These are phyloP conservation scores for Globisporangium lucens DNA, from an alignment of 352 stramenopile genomes.

Conservation along the genomic window DNA sequence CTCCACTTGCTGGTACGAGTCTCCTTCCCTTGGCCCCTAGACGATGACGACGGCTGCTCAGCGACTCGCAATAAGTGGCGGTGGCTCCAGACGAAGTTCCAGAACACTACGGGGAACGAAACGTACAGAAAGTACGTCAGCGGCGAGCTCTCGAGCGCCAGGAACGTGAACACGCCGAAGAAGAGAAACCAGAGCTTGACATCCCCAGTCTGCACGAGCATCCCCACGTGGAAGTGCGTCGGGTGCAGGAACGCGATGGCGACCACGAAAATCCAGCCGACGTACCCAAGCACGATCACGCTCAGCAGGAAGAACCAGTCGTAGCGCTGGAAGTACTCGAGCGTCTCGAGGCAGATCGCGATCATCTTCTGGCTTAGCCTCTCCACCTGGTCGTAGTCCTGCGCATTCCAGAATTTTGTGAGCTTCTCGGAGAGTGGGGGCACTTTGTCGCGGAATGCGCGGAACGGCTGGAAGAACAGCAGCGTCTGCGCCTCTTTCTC, in stretches of 20 bases:
- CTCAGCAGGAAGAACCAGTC: constrained; percentile 81
- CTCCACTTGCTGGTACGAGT: constrained; percentile 12
- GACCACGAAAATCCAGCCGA: constrained; percentile 73
- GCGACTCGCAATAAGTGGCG: constrained; percentile 21
- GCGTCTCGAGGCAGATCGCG: constrained; percentile 63
- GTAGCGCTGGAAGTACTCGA: constrained; percentile 82
- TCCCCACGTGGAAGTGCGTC: constrained; percentile 25
- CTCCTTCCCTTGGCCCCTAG: not conserved
- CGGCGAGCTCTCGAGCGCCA: constrained; percentile 64
- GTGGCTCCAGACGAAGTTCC: constrained; percentile 53
- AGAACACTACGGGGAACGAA: constrained; percentile 64
- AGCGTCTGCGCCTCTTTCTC: constrained; percentile 61
- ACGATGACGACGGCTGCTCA: not conserved
- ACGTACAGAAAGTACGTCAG: constrained; percentile 78
- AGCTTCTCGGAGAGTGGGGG: constrained; percentile 31
- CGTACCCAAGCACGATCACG: constrained; percentile 72
- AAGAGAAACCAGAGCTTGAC: constrained; percentile 26
- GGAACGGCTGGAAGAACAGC: constrained; percentile 56
- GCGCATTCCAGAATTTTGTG: constrained; percentile 13
- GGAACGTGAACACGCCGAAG: constrained; percentile 31
- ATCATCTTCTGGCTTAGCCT: constrained; percentile 61
- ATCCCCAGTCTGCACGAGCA: constrained; percentile 17
- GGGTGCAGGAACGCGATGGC: constrained; percentile 56
- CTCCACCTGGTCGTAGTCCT: constrained; percentile 37
- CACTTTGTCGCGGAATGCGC: constrained; percentile 40